phyloP scores from a whole-genome alignment of 805 yeast genomes.

The Hanseniaspora lindneri region DNA sequence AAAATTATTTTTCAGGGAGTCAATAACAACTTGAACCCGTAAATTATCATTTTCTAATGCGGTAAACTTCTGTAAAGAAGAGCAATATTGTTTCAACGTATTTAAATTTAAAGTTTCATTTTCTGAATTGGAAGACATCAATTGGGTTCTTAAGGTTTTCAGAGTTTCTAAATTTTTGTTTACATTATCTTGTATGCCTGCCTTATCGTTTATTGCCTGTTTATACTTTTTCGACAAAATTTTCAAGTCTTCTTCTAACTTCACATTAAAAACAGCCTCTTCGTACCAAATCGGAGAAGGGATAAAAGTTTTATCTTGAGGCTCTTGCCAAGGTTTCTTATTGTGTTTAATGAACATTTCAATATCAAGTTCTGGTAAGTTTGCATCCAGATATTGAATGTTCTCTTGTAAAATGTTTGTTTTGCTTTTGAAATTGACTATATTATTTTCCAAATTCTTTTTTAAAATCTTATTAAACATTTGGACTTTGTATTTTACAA shows the following conservation, averaged over 20 bases:
- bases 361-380: slow-evolving; percentile 62
- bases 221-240: slow-evolving; percentile 44
- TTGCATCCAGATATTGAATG: slow-evolving; percentile 47
- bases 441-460: slow-evolving; percentile 7
- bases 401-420: slow-evolving; percentile 53
- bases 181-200: slow-evolving; percentile 25
- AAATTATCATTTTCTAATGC: slow-evolving; percentile 64
- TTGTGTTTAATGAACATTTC: slow-evolving; percentile 92
- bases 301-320: slow-evolving; percentile 68
- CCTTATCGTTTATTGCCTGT: slow-evolving; percentile 27
- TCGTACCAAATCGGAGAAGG: slow-evolving; percentile 97
- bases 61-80: slow-evolving; percentile 49
- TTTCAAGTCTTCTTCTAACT: slow-evolving; percentile 45
- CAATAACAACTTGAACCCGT: slow-evolving; percentile 73
- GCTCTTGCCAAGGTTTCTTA: slow-evolving; percentile 64
- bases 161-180: slow-evolving; percentile 27
- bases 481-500: slow-evolving; percentile 66
- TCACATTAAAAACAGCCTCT: slow-evolving; percentile 61
- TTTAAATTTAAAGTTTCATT: slow-evolving; percentile 35
- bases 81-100: slow-evolving; percentile 32
- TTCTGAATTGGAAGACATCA: slow-evolving; percentile 31
- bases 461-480: slow-evolving; percentile 47
- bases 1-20: slow-evolving; percentile 75
- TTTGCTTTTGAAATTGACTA: slow-evolving; percentile 33
- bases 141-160: slow-evolving; percentile 29